Evolutionary conservation across 805 yeast genomes (phyloP).

Genomic region (Wickerhamiella domercqiae): DNA sequence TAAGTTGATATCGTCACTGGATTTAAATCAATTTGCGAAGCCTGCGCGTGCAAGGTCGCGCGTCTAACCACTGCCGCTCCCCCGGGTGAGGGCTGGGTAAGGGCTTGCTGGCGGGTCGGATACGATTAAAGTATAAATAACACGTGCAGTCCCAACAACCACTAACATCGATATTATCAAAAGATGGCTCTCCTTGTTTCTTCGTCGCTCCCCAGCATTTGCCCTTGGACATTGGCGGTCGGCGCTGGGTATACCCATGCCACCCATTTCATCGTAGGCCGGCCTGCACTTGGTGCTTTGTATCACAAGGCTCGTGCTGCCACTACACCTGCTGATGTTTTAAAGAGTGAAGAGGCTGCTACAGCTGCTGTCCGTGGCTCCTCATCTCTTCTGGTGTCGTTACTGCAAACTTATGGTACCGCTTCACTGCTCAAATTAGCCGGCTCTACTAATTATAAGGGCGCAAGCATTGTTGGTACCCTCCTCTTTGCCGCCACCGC

Average conservation of each 20-base stretch:
- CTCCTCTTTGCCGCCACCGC: conserved; percentile 25
- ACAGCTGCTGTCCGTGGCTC: conserved; percentile 24
- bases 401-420: conserved; percentile 28
- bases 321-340: conserved; percentile 23
- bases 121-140: too few relatives aligned
- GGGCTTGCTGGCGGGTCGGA: too few relatives aligned
- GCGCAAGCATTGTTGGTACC: conserved; percentile 27
- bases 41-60: too few relatives aligned
- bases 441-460: conserved; percentile 26
- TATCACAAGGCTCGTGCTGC: conserved; percentile 24
- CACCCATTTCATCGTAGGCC: conserved; percentile 22
- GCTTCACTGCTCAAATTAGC: conserved; percentile 27
- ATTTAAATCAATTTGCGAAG: too few relatives aligned
- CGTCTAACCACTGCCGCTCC: too few relatives aligned
- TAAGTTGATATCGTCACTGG: too few relatives aligned
- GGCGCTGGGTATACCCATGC: conserved; percentile 28
- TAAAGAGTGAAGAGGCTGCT: conserved; percentile 25
- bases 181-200: conserved; percentile 15
- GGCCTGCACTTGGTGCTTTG: conserved; percentile 29
- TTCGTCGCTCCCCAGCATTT: conserved; percentile 16
- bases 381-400: conserved; percentile 24
- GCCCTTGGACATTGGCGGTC: conserved; percentile 24
- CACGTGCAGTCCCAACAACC: too few relatives aligned
- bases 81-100: too few relatives aligned
- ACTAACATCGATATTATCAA: too few relatives aligned